Evolutionary conservation across 2,329 filamentous ascomycete species (phyloP).

Genomic region (Parafenestella ontariensis): DNA sequence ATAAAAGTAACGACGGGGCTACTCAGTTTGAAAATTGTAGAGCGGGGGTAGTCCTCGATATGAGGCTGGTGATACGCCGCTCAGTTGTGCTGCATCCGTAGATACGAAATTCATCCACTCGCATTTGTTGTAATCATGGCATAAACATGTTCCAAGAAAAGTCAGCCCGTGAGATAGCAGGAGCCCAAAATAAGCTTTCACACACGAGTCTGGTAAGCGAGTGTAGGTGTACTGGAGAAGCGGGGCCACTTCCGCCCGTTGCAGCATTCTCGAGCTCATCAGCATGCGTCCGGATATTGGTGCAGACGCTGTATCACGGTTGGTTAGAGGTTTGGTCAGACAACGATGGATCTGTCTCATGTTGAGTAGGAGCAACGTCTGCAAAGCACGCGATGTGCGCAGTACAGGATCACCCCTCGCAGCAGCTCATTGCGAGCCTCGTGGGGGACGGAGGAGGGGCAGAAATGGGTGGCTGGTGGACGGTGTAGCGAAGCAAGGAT

Average conservation of each 20-base stretch:
- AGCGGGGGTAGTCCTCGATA: background rate
- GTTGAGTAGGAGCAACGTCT: slow-evolving; percentile 11
- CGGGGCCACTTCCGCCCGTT: slow-evolving; percentile 15
- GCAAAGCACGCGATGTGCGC: slow-evolving; percentile 17
- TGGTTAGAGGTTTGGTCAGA: slow-evolving; percentile 16
- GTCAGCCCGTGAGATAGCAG: slow-evolving; percentile 11
- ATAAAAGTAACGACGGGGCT: background rate
- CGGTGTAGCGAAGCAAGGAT: slow-evolving; percentile 37
- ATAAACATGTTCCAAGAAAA: background rate
- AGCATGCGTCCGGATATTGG: slow-evolving; percentile 25
- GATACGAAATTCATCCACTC: background rate
- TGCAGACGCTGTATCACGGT: slow-evolving; percentile 30
- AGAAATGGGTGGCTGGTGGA: slow-evolving; percentile 31
- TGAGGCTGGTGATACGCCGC: slow-evolving; percentile 11
- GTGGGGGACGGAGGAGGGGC: slow-evolving; percentile 16
- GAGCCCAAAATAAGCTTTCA: slow-evolving; percentile 31
- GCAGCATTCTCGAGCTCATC: slow-evolving; percentile 13
- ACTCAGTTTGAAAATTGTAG: background rate
- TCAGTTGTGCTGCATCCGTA: slow-evolving; percentile 1
- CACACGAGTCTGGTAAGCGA: slow-evolving; percentile 27
- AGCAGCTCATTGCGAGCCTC: slow-evolving; percentile 2
- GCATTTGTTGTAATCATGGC: slow-evolving; percentile 13
- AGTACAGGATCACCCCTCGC: slow-evolving; percentile 15
- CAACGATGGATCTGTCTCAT: slow-evolving; percentile 21
- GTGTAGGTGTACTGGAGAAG: too few species aligned